Conservation (phyloP, 495 filamentous ascomycete species). For the Aspergillus avenaceus region DNA sequence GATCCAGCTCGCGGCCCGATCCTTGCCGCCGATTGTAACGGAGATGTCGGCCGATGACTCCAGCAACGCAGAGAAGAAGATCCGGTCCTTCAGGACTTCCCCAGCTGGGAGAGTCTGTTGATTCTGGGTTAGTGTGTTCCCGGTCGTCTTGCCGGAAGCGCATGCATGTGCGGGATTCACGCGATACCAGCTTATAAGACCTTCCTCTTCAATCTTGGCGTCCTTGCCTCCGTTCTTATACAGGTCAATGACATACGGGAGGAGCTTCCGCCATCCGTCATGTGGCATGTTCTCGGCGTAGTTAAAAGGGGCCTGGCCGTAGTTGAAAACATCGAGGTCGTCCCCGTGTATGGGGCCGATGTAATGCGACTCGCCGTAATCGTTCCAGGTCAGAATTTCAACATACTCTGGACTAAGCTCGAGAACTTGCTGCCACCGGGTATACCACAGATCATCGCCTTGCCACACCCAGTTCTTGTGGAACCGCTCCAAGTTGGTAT, state of each 20-base stretch:
- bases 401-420: slow-evolving; percentile 62
- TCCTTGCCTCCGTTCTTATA: slow-evolving; percentile 54
- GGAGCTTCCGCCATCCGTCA: slow-evolving; percentile 50
- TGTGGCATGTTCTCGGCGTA: slow-evolving; percentile 52
- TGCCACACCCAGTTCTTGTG: slow-evolving; percentile 70
- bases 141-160: slow-evolving; percentile 29
- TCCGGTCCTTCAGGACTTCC: slow-evolving; percentile 24
- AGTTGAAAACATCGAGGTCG: slow-evolving; percentile 32
- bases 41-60: slow-evolving; percentile 32
- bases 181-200: slow-evolving; percentile 65
- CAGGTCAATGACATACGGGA: slow-evolving; percentile 60
- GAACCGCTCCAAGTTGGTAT: slow-evolving; percentile 59
- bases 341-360: slow-evolving; percentile 51
- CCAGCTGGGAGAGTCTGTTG: slow-evolving; percentile 8
- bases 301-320: slow-evolving; percentile 44
- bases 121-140: slow-evolving; percentile 23
- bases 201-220: slow-evolving; percentile 38
- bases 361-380: slow-evolving; percentile 75
- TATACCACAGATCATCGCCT: slow-evolving; percentile 66
- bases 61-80: slow-evolving; percentile 36
- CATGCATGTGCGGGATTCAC: slow-evolving; percentile 31
- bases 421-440: slow-evolving; percentile 64
- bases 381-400: slow-evolving; percentile 62
- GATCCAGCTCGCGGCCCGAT: slow-evolving; percentile 27
- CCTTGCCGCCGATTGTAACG: slow-evolving; percentile 46